Conservation (phyloP, 2,329 filamentous ascomycete species). For the Epichloe scottii region DNA sequence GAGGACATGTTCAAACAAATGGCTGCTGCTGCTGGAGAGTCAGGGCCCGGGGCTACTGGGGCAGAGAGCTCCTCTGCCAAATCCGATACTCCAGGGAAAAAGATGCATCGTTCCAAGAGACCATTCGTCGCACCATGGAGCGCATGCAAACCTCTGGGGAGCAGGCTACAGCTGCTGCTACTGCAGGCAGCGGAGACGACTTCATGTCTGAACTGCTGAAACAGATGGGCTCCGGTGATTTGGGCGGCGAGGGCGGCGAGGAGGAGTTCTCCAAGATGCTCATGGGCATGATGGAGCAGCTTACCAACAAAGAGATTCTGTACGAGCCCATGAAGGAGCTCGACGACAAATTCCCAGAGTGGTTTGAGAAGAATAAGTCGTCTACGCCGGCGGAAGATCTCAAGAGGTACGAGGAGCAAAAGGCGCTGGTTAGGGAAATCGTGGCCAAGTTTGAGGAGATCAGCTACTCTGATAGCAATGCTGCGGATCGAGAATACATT, state of each 20-base stretch:
- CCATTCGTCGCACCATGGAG: constrained; percentile 87
- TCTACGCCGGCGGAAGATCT: constrained; percentile 59
- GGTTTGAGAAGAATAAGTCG: constrained; percentile 67
- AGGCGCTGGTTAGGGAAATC: constrained; percentile 71
- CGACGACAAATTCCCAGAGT: constrained; percentile 79
- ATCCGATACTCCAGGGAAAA: constrained; percentile 22
- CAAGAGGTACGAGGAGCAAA: constrained; percentile 70
- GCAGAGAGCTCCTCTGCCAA: constrained; percentile 13
- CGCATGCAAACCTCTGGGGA: constrained; percentile 86
- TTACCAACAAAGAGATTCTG: constrained; percentile 95
- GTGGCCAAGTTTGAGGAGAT: constrained; percentile 76
- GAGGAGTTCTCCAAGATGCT: constrained; percentile 92
- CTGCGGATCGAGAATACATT: constrained; percentile 77
- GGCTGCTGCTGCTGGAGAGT: constrained; percentile 31
- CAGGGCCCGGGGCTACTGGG: background rate
- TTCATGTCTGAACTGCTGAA: constrained; percentile 87
- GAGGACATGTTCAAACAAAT: constrained; percentile 67
- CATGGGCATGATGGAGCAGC: constrained; percentile 96
- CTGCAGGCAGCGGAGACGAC: constrained; percentile 58
- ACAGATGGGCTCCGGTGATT: constrained; percentile 54
- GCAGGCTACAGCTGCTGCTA: constrained; percentile 66
- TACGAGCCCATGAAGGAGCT: constrained; percentile 99
- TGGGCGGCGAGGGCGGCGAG: constrained; percentile 47
- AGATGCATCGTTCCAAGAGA: constrained; percentile 71
- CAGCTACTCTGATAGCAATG: constrained; percentile 70